A percentile compares a stretch with the other conserved stretches of the same genome.
phyloP scores from a whole-genome alignment of 192 early-diverging fungal species.

The Backusella parvicylindrica region DNA sequence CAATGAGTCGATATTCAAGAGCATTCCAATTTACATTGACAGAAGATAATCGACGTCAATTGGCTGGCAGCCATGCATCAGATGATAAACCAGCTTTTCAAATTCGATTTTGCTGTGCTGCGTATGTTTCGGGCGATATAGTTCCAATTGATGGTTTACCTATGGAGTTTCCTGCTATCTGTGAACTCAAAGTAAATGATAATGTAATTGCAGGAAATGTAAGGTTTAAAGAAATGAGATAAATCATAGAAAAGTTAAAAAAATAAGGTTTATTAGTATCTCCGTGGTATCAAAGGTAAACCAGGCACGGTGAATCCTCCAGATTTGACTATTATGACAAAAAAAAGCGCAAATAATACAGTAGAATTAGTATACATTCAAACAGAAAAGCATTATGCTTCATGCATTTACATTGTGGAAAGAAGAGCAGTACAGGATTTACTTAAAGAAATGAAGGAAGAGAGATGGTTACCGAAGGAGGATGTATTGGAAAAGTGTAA shows the following conservation, averaged over 20 bases:
- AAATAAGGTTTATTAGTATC: slow-evolving; percentile 36
- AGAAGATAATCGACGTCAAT: neutral
- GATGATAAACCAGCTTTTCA: neutral
- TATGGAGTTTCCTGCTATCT: slow-evolving; percentile 7
- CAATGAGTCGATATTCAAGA: neutral
- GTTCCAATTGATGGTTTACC: neutral
- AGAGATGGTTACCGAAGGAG: slow-evolving; percentile 41
- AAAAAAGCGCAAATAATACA: neutral
- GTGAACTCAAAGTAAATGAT: slow-evolving; percentile 13
- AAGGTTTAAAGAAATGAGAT: too few species aligned
- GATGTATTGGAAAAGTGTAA: slow-evolving; percentile 42
- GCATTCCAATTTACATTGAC: neutral
- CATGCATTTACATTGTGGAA: slow-evolving; percentile 40
- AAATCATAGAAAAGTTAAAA: too few species aligned
- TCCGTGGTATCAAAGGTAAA: slow-evolving; percentile 52
- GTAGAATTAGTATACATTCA: neutral
- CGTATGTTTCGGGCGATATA: neutral
- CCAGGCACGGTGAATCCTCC: slow-evolving; percentile 56
- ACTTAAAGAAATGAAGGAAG: slow-evolving; percentile 38
- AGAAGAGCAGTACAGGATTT: slow-evolving; percentile 38
- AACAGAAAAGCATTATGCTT: slow-evolving; percentile 37
- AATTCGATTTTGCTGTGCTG: slow-evolving; percentile 1
- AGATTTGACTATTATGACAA: slow-evolving; percentile 45
- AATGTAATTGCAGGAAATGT: neutral
- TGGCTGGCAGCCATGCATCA: neutral